These are phyloP conservation scores for Gossypium davidsonii DNA, from an alignment of 441 rosid species.

Conservation along the genomic window DNA sequence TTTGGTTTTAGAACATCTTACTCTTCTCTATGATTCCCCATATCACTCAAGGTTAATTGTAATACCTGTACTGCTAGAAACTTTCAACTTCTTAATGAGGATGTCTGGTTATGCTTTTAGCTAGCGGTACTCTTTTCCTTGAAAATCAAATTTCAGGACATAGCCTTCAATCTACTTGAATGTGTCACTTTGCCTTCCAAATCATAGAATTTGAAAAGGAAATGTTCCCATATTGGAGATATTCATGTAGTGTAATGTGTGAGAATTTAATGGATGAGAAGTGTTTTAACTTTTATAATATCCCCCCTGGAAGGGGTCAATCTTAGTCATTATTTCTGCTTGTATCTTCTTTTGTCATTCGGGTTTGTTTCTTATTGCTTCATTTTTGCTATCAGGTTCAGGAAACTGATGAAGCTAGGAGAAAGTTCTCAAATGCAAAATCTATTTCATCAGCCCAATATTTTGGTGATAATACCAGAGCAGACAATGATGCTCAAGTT, in stretches of 20 bases:
- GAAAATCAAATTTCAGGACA: not conserved
- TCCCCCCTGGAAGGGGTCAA: not conserved
- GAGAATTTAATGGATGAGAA: not conserved
- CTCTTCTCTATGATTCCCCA: not conserved
- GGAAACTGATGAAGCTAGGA: conserved; percentile 92
- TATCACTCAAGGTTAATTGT: not conserved
- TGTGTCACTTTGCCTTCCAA: not conserved
- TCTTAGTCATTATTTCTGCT: not conserved
- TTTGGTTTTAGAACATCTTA: not conserved
- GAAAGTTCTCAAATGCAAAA: conserved; percentile 89
- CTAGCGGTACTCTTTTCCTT: not conserved
- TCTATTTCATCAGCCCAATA: conserved; percentile 89
- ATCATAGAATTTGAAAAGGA: not conserved
- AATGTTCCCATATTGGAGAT: not conserved
- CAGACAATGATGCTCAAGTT: conserved; percentile 59
- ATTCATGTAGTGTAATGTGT: not conserved
- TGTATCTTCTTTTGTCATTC: not conserved
- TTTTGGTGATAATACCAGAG: conserved; percentile 60
- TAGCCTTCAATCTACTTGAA: not conserved
- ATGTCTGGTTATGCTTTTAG: not conserved
- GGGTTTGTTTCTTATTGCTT: conserved; percentile 10
- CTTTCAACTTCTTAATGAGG: not conserved
- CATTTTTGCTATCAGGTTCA: conserved; percentile 40
- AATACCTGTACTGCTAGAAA: not conserved
- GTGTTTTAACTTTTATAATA: not conserved